Percentiles rank a stretch among this genome's conserved stretches.
Evolutionary conservation across 345 rosid species (phyloP).

Genomic region (Eucalyptus albens): DNA sequence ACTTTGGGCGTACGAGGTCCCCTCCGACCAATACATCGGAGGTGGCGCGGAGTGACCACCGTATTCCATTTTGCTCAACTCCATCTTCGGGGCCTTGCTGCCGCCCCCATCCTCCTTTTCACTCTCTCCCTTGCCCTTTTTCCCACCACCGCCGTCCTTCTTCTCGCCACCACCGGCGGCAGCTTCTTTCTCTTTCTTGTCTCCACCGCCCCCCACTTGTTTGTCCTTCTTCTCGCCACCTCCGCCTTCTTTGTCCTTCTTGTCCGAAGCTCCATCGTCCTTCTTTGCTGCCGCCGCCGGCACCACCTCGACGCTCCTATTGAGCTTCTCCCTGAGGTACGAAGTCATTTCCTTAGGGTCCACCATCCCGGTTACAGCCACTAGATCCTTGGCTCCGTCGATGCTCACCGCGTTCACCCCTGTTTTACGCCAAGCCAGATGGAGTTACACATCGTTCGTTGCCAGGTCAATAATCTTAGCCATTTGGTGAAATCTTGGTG

Average conservation of each 20-base stretch:
- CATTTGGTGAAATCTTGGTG: background rate
- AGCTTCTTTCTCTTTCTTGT: slow-evolving; percentile 10
- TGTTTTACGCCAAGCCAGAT: slow-evolving; percentile 1
- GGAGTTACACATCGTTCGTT: background rate
- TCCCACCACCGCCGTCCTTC: background rate
- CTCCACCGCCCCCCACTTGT: slow-evolving; percentile 6
- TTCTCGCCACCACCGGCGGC: slow-evolving; percentile 9
- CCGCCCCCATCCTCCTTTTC: background rate
- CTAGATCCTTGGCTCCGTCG: slow-evolving; percentile 51
- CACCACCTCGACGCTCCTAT: slow-evolving; percentile 53
- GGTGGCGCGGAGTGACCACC: slow-evolving; percentile 15
- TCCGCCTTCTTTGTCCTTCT: slow-evolving; percentile 21
- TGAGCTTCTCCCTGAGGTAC: slow-evolving; percentile 43
- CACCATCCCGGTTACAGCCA: slow-evolving; percentile 65
- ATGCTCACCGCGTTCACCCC: slow-evolving; percentile 53
- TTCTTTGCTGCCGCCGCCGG: slow-evolving; percentile 1
- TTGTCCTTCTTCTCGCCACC: slow-evolving; percentile 26
- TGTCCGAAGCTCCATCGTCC: slow-evolving; percentile 17
- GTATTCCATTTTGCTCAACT: slow-evolving; percentile 38
- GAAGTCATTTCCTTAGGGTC: slow-evolving; percentile 44
- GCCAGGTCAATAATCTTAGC: background rate
- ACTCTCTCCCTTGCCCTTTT: background rate
- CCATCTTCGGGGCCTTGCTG: slow-evolving; percentile 13
- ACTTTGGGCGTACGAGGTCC: background rate
- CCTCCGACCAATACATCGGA: slow-evolving; percentile 1